Evolutionary conservation across 495 filamentous ascomycete species (phyloP).

Genomic region (Lentithecium fluviatile): DNA sequence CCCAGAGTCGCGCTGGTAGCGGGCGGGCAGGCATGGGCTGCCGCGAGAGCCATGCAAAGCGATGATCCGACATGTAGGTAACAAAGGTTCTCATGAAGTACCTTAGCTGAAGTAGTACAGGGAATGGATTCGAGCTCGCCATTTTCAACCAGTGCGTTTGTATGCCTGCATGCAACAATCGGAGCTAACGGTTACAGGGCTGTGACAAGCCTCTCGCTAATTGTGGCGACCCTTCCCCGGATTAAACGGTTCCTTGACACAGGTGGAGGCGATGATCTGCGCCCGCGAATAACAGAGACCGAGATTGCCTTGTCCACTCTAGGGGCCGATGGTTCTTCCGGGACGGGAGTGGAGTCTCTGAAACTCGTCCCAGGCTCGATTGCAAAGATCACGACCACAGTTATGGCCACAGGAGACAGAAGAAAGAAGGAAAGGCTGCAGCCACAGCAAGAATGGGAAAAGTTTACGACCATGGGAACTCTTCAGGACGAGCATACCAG

Average conservation of each 20-base stretch:
- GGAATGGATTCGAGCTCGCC: neutral
- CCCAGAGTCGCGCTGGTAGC: neutral
- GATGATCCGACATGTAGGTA: neutral
- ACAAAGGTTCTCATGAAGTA: neutral
- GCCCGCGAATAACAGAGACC: neutral
- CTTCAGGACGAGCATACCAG: constrained; percentile 17
- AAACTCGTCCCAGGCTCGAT: constrained; percentile 7
- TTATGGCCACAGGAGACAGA: constrained; percentile 5
- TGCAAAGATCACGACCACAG: constrained; percentile 4
- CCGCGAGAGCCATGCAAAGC: neutral
- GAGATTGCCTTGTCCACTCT: neutral
- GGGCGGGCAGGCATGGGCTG: constrained; percentile 7
- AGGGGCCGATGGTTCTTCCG: neutral
- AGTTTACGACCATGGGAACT: constrained; percentile 13
- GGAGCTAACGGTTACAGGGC: neutral
- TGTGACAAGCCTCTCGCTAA: constrained; percentile 13
- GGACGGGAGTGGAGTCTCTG: neutral
- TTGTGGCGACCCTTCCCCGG: constrained; percentile 7
- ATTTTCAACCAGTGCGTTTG: constrained; percentile 4
- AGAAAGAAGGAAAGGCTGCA: constrained; percentile 2
- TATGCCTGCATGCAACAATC: neutral
- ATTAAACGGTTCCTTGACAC: constrained; percentile 11
- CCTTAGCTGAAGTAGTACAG: too few relatives aligned
- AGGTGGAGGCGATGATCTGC: neutral
- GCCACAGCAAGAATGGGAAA: constrained; percentile 8